Evolutionary conservation across 768 basidiomycete species (phyloP), one percentile per base, ranked within the genome.

Genomic region (Auriscalpium microsporum): DNA sequence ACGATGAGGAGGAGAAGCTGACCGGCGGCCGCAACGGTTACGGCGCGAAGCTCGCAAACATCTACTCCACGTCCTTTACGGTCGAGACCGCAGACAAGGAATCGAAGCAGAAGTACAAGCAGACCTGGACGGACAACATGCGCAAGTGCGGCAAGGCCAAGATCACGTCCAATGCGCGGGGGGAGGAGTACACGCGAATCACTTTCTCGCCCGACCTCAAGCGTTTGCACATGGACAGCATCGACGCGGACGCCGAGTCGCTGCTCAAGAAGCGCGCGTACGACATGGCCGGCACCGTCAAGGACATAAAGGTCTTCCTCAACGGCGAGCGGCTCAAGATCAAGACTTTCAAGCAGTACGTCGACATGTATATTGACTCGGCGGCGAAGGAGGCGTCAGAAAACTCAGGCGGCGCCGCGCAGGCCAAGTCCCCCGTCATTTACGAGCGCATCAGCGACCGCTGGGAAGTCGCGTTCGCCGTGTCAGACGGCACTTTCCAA

Each of bases 1-100:
- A 99, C 69, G 96, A 99, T 63, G 88, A 94, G 69, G 94, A 99
- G 75, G 96, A 94, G 80, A 97, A 96, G 72, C 79, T 98, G 49
- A 97, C 94, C 0, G 96, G 96, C 71, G 96, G 96, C 69, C 84
- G 96, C 65, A 99, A 99, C 65, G 96, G 96, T 65, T 98, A 92
- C 65, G 96, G 96, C 63, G 96, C 96, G 52, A 99, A 99, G 68
- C 79, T 99, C 44, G 88, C 96, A 52, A 98, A 99, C 72, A 96
- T 97, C 61, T 99, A 98, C 74, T 99, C 96, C 2, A 86, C 80
- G 59, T 89, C 95, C 68, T 99, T 99, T 72, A 92, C 85, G 10
- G 78, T 99, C 64, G 96, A 99, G 63, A 99, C 96, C 2, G 94
- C 93, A 3, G 90, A 94, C 73, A 90, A 86, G 72, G 84, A 84